Percentiles rank a stretch among this genome's conserved stretches.
These are phyloP conservation scores for Neolentinus lepideus DNA, from an alignment of 1,284 basidiomycete genomes.

Conservation along the genomic window DNA sequence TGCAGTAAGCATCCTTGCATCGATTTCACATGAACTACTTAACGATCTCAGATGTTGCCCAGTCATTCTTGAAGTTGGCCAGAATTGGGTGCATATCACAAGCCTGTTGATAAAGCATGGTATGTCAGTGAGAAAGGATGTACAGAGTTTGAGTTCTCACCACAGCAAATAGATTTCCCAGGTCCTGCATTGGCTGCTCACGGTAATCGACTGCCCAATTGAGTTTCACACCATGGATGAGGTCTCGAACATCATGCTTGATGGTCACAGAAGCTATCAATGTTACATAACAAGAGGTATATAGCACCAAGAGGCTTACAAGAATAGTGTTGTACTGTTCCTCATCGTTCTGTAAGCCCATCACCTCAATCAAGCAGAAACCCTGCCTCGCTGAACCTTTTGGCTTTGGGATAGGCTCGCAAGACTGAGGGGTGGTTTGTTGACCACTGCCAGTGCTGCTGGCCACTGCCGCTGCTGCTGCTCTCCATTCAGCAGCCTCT, in stretches of 20 bases:
- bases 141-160: constrained; percentile 6
- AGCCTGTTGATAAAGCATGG: too few relatives aligned
- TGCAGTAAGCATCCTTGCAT: not conserved
- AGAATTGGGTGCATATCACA: constrained; percentile 11
- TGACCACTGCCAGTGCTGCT: not conserved
- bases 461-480: not conserved
- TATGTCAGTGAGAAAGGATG: not conserved
- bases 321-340: not conserved
- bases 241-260: constrained; percentile 10
- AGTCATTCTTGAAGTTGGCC: constrained; percentile 12
- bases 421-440: too few relatives aligned
- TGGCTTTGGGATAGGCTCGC: not conserved
- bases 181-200: constrained; percentile 3
- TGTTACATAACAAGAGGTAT: not conserved
- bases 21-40: constrained; percentile 13
- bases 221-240: constrained; percentile 5
- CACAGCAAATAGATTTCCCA: constrained; percentile 10
- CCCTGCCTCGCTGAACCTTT: constrained; percentile 5
- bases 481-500: not conserved
- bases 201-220: constrained; percentile 7
- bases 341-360: constrained; percentile 1
- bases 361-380: constrained; percentile 2
- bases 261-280: constrained; percentile 1
- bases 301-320: not conserved
- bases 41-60: constrained; percentile 15